Evolutionary conservation across 805 yeast genomes (phyloP), one percentile per base, ranked within the genome.

Genomic region (Saturnispora sanitii): DNA sequence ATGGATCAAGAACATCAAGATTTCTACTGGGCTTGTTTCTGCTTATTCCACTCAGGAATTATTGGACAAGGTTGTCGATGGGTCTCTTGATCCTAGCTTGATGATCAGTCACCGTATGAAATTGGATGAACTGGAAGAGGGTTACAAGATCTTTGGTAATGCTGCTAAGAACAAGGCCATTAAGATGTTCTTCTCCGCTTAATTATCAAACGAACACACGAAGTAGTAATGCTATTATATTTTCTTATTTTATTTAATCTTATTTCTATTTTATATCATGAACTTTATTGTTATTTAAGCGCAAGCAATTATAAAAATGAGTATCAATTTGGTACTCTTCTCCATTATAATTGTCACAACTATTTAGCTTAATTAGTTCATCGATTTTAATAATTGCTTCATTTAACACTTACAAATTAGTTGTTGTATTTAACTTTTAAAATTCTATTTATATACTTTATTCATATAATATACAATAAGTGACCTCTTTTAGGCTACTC

Each of bases 61-160:
- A 38, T 53, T 71, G 42, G 46, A 58, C 4, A 61, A 62, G 43
- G 57, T 71, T 34, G 49, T 49, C 23, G 38, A 47, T 31, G 56
- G 58, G 23, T 67, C 66, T 40, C 67, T 62, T 61, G 72, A 64
- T 62, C 76, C 67, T 13, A 67, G 66, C 35, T 56, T 60, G n/a
- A 66, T 78, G 55, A 75, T 75, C 38, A 76, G 82, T 17, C 80
- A 77, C 51, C 69, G 73, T 45, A 76, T 69, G 64, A 65, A 68
- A 45, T 68, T 76, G 50, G 55, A 59, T 33, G 78, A 77, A 42
- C 70, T 79, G 40, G 66, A 71, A 49, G 60, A 73, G 47, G 82
- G 83, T 20, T 78, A 78, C 51, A 79, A 77, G 15, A 62, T 69
- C n/a, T 79, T 75, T 41, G 54, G 58, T n/a, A 51, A 66, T 37